Percentiles rank a stretch among this genome's conserved stretches.
These are phyloP conservation scores for Leptomonas pyrrhocoris DNA, from an alignment of 208 protist species.

Conservation along the genomic window DNA sequence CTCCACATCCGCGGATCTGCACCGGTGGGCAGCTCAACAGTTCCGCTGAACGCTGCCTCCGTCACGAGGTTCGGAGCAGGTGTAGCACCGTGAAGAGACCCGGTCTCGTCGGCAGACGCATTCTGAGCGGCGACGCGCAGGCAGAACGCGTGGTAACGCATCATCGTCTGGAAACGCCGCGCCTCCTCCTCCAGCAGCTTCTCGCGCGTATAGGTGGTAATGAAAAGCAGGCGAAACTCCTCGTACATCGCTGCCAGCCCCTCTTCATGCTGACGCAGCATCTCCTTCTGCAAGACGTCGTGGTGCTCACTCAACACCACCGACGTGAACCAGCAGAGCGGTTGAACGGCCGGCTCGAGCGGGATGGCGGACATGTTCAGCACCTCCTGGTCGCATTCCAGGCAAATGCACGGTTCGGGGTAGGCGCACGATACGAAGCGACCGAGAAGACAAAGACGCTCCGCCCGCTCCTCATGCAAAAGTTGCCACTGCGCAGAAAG, in stretches of 20 bases:
- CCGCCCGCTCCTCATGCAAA: conserved; percentile 43
- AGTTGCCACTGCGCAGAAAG: conserved; percentile 31
- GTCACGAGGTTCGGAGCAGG: background rate
- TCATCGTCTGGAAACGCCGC: conserved; percentile 35
- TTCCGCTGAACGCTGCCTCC: background rate
- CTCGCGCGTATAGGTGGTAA: conserved; percentile 35
- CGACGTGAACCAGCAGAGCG: conserved; percentile 48
- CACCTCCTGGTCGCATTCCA: conserved; percentile 55
- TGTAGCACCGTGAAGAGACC: background rate
- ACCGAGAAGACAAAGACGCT: conserved; percentile 37
- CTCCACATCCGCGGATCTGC: conserved; percentile 21
- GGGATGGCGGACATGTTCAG: conserved; percentile 51
- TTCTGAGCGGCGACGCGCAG: conserved; percentile 25
- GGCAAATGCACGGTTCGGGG: conserved; percentile 46
- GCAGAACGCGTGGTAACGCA: conserved; percentile 56
- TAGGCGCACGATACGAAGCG: conserved; percentile 57
- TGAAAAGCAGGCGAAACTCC: conserved; percentile 28
- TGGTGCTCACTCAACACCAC: conserved; percentile 41
- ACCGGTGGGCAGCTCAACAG: background rate
- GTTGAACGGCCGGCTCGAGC: conserved; percentile 39
- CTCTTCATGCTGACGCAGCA: conserved; percentile 33
- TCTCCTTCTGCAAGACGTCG: conserved; percentile 28
- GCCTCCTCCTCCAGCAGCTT: conserved; percentile 47
- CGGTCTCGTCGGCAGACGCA: background rate
- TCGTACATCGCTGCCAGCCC: conserved; percentile 29